Percentiles rank a stretch among this genome's conserved stretches.
Evolutionary conservation across 306 rosid species (phyloP).

Genomic region (Arachis stenosperma): DNA sequence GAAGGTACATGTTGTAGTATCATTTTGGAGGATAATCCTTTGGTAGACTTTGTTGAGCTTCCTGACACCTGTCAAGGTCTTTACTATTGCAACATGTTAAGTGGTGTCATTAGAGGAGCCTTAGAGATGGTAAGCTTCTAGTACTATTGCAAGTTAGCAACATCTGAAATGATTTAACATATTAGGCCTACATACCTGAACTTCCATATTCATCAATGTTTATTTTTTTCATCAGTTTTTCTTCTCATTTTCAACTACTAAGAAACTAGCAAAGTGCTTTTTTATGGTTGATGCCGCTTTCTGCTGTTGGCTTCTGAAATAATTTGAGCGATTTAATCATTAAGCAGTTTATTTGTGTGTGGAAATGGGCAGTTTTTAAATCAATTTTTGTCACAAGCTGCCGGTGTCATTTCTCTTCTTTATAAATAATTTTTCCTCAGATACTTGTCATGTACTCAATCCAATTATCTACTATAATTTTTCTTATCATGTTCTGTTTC

Average conservation of each 20-base stretch:
- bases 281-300: neutral
- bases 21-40: slow-evolving; percentile 93
- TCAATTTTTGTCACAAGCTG: neutral
- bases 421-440: slow-evolving; percentile 2
- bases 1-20: slow-evolving; percentile 94
- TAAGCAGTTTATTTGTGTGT: slow-evolving; percentile 3
- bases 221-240: neutral
- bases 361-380: slow-evolving; percentile 6
- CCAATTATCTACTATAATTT: neutral
- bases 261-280: slow-evolving; percentile 19
- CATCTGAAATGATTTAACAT: slow-evolving; percentile 13
- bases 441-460: neutral
- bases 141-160: neutral
- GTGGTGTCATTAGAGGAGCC: slow-evolving; percentile 96
- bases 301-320: neutral
- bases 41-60: slow-evolving; percentile 97
- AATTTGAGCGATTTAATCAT: slow-evolving; percentile 22
- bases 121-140: slow-evolving; percentile 84
- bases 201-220: neutral
- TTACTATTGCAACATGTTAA: slow-evolving; percentile 89
- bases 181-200: neutral
- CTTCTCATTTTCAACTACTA: slow-evolving; percentile 16
- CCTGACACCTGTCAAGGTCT: slow-evolving; percentile 96
- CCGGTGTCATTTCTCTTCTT: neutral
- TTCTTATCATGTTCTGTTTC: slow-evolving; percentile 2